These are phyloP conservation scores for Neoconidiobolus thromboides DNA, from an alignment of 371 early-diverging fungal species.

Conservation along the genomic window DNA sequence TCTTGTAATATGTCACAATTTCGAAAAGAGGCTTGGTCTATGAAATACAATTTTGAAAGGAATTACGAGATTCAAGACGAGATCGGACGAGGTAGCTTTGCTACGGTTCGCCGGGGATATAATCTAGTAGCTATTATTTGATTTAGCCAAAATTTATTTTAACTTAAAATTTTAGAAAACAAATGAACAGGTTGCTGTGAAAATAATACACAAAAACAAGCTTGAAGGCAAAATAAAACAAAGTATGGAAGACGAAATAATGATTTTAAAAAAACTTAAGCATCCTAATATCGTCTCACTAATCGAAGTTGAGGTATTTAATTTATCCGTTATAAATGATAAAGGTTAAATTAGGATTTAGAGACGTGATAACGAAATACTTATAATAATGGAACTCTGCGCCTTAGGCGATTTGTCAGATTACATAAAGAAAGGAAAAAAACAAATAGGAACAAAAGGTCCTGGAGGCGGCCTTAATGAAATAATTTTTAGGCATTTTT, in stretches of 20 bases:
- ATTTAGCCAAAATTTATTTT: background rate
- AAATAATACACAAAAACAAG: slow-evolving; percentile 57
- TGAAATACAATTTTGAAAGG: slow-evolving; percentile 31
- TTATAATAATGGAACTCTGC: slow-evolving; percentile 89
- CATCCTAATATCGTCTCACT: slow-evolving; percentile 78
- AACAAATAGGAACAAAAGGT: slow-evolving; percentile 19
- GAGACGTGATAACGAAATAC: slow-evolving; percentile 78
- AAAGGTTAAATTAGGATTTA: slow-evolving; percentile 9
- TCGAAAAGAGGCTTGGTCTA: too few relatives aligned
- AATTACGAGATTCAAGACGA: slow-evolving; percentile 40
- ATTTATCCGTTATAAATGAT: background rate
- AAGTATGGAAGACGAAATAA: slow-evolving; percentile 83
- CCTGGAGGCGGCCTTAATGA: slow-evolving; percentile 57
- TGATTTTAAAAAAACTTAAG: slow-evolving; percentile 58
- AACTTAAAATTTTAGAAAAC: slow-evolving; percentile 20
- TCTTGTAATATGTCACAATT: too few relatives aligned
- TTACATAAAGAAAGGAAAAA: slow-evolving; percentile 53
- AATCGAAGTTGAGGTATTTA: slow-evolving; percentile 46
- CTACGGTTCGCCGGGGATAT: slow-evolving; percentile 73
- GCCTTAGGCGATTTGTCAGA: slow-evolving; percentile 75
- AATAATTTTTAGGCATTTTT: slow-evolving; percentile 53
- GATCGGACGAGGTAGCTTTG: slow-evolving; percentile 90
- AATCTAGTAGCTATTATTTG: slow-evolving; percentile 26
- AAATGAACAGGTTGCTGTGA: slow-evolving; percentile 58
- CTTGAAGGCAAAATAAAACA: slow-evolving; percentile 70